phyloP scores from a whole-genome alignment of 2,329 filamentous ascomycete genomes.

The Aspergillus quadricinctus region DNA sequence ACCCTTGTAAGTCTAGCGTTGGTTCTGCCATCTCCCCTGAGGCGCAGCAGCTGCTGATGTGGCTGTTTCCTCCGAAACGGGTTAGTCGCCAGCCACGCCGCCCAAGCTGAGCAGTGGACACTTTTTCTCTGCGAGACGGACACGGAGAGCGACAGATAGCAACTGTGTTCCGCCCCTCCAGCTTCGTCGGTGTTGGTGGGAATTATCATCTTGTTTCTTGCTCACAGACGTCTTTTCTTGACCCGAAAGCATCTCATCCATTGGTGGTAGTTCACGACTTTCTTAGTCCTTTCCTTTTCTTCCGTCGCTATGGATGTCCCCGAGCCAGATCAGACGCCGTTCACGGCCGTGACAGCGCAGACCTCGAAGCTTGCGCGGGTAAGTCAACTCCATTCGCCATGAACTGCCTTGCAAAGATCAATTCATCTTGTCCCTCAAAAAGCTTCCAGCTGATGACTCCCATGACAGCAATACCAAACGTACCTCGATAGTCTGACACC shows the following conservation, averaged over 20 bases:
- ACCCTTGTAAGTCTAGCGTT: neutral
- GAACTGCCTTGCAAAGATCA: neutral
- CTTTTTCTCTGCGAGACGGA: slow-evolving; percentile 23
- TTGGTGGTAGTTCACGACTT: neutral
- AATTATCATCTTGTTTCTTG: neutral
- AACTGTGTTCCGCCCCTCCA: neutral
- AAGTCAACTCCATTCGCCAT: slow-evolving; percentile 17
- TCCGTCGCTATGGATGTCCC: slow-evolving; percentile 69
- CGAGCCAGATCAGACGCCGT: slow-evolving; percentile 86
- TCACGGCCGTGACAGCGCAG: slow-evolving; percentile 82
- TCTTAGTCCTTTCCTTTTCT: slow-evolving; percentile 1
- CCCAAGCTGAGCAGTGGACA: slow-evolving; percentile 28
- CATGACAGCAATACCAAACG: slow-evolving; percentile 77
- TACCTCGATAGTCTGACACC: slow-evolving; percentile 93
- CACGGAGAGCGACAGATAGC: neutral
- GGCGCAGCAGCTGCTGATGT: slow-evolving; percentile 13
- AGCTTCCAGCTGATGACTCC: neutral
- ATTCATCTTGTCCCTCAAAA: neutral
- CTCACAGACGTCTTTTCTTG: neutral
- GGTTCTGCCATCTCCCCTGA: neutral
- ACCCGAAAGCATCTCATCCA: neutral
- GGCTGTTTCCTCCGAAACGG: slow-evolving; percentile 14
- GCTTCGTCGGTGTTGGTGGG: neutral
- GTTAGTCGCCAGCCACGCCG: slow-evolving; percentile 9
- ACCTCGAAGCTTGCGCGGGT: slow-evolving; percentile 52